phyloP scores from a whole-genome alignment of 2,329 filamentous ascomycete genomes.

The Aspergillus tanneri region DNA sequence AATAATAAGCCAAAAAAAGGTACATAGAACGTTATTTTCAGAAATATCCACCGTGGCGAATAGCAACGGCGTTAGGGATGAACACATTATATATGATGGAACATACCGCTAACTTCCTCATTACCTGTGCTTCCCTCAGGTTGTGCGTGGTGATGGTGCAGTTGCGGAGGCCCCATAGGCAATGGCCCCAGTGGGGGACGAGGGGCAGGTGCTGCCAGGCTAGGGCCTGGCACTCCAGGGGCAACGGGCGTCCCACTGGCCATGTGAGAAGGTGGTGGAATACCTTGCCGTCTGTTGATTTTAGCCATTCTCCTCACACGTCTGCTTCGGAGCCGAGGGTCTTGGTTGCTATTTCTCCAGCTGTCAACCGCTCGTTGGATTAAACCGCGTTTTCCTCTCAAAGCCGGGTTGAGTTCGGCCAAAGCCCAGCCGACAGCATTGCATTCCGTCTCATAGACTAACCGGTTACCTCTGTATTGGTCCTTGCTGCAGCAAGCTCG shows the following conservation, averaged over 20 bases:
- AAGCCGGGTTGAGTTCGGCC: conserved; percentile 84
- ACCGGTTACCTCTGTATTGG: conserved; percentile 90
- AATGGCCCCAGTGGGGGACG: conserved; percentile 54
- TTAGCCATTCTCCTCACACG: conserved; percentile 94
- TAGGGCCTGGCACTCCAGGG: conserved; percentile 62
- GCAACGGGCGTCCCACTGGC: conserved; percentile 60
- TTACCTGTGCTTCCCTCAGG: conserved; percentile 59
- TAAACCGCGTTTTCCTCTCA: conserved; percentile 88
- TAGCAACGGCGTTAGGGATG: conserved; percentile 13
- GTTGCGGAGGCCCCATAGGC: conserved; percentile 65
- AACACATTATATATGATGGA: conserved; percentile 77
- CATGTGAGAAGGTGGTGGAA: conserved; percentile 66
- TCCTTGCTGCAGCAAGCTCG: conserved; percentile 93
- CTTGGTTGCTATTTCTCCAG: conserved; percentile 98
- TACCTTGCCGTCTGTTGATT: conserved; percentile 80
- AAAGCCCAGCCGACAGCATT: conserved; percentile 99
- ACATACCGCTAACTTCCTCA: conserved; percentile 95
- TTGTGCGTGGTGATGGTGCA: conserved; percentile 75
- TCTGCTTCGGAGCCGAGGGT: conserved; percentile 83
- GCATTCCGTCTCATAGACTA: conserved; percentile 97
- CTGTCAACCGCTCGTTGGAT: conserved; percentile 97
- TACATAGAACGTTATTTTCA: conserved; percentile 17
- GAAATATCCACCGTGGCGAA: conserved; percentile 11
- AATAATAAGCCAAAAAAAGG: conserved; percentile 4
- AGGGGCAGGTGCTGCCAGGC: conserved; percentile 52